Base-by-base conservation (phyloP, 345 rosid genomes). In the Noccaea bulbosa region DNA sequence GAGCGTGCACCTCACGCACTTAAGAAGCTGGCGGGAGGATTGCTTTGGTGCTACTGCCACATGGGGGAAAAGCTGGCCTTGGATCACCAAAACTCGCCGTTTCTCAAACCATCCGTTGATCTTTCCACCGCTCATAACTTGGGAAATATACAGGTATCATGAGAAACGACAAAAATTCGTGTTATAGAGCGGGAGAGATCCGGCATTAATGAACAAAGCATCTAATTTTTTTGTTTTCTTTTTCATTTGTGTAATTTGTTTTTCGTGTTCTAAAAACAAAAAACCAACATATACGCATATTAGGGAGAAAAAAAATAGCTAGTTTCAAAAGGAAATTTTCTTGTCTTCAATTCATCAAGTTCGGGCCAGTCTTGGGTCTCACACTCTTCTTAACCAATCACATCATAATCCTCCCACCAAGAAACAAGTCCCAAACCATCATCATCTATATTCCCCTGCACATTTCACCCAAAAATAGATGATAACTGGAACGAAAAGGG, bases 11-110 rank as follows among this genome's bases (percentile, higher is more conserved):
- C 88, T 1, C 50, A 74, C 14, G 38, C 66, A 62, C 12, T 87
- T 51, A 83, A 75, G 87, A 86, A 81, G 69, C 2, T 87, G 52
- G 90, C 72, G 1, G 88, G 71, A 52, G 77, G 83, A 4, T 43
- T 83, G 78, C 98, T 93, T 3, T 90, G 95, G 98, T 80, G 88
- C 62, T 88, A 90, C 72, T 80, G 84, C 7, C 97, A 93, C 16
- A 90, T 87, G 4, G 97, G 98, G 11, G 90, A 79, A 70, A 92
- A 88, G 84, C 57, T 93, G 65, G 66, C 70, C n/a, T 44, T 93
- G 33, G 89, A 87, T 77, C 96, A 88, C 9, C 81, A 60, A 41
- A 79, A 79, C 59, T 93, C 98, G 5, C 96, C 95, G 2, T 93
- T 88, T 20, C 64, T 93, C 63, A 86, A 88, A 37, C 81, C 72